A percentile compares a stretch with the other conserved stretches of the same genome.
These are phyloP conservation scores for Quercus wislizeni DNA, from an alignment of 306 rosid species.

Conservation along the genomic window DNA sequence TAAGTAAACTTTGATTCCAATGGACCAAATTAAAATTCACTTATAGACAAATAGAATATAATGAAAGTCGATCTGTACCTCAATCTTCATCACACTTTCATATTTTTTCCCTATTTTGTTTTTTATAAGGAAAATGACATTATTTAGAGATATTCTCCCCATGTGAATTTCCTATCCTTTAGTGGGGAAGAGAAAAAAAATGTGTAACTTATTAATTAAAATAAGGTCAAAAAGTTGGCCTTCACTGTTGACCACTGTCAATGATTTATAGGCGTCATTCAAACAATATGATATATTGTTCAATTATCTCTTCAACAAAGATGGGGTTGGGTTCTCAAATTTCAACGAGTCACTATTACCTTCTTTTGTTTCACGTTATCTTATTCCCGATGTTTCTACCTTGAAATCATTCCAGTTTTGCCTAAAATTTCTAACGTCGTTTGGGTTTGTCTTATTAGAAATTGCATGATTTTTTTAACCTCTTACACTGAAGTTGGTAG, in stretches of 20 bases:
- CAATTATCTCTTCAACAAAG: slow-evolving; percentile 21
- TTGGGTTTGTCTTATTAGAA: slow-evolving; percentile 22
- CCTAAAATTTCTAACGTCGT: slow-evolving; percentile 8
- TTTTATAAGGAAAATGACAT: too few species aligned
- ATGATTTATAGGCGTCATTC: slow-evolving; percentile 23
- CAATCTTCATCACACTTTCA: too few species aligned
- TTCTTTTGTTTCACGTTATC: slow-evolving; percentile 8
- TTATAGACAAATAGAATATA: too few species aligned
- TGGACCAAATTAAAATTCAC: too few species aligned
- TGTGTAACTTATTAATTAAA: background rate
- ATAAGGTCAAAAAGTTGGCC: slow-evolving; percentile 1
- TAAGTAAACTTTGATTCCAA: too few species aligned
- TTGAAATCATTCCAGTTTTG: slow-evolving; percentile 35
- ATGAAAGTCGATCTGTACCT: too few species aligned
- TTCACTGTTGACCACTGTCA: slow-evolving; percentile 1
- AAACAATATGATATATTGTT: slow-evolving; percentile 19
- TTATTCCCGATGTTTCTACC: slow-evolving; percentile 26
- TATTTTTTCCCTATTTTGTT: too few species aligned
- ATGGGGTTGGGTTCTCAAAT: slow-evolving; percentile 4
- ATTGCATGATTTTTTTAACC: slow-evolving; percentile 1
- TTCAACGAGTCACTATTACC: slow-evolving; percentile 30
- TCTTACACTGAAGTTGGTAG: slow-evolving; percentile 6
- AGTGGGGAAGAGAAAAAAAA: background rate
- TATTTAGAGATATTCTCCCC: background rate
- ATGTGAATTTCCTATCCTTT: background rate